Conservation (phyloP, 2,329 filamentous ascomycete genomes). For the Tolypocladium tundrense region DNA sequence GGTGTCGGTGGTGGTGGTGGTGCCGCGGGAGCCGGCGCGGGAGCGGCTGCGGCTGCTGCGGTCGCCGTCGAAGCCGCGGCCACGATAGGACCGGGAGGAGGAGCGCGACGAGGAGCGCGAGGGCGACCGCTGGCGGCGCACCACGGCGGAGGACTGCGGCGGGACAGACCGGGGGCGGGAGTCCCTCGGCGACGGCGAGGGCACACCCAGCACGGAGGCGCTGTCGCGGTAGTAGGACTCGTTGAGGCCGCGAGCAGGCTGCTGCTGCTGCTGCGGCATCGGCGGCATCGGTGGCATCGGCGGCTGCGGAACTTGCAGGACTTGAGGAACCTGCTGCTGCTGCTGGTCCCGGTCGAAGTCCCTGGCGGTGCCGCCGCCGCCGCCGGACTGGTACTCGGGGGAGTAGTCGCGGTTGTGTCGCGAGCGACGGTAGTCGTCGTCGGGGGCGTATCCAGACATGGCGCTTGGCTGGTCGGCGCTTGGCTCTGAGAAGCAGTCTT, state of each 20-base stretch:
- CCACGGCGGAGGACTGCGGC: constrained; percentile 14
- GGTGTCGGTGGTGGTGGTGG: constrained; percentile 16
- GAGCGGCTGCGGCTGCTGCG: constrained; percentile 4
- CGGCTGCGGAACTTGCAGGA: not conserved
- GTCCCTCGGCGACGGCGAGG: constrained; percentile 10
- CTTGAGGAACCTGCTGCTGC: not conserved
- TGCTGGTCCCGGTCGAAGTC: not conserved
- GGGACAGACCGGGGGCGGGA: constrained; percentile 23
- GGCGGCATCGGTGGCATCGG: not conserved
- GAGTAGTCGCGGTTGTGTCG: constrained; percentile 18
- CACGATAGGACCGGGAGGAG: constrained; percentile 14
- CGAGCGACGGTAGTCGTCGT: constrained; percentile 12
- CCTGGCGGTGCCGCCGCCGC: constrained; percentile 5
- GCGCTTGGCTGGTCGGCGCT: not conserved
- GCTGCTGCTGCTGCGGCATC: not conserved
- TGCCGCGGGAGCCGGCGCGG: not conserved
- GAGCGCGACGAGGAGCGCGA: constrained; percentile 12
- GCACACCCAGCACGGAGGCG: constrained; percentile 15
- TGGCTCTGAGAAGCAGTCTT: not conserved
- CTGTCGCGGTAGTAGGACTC: constrained; percentile 16
- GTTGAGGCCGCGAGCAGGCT: constrained; percentile 13
- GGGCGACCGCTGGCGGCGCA: constrained; percentile 2
- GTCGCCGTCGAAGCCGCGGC: constrained; percentile 4
- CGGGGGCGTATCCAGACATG: constrained; percentile 16
- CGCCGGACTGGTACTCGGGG: constrained; percentile 21